Evolutionary conservation across 768 basidiomycete species (phyloP).

Genomic region (Mycena olivaceomarginata): DNA sequence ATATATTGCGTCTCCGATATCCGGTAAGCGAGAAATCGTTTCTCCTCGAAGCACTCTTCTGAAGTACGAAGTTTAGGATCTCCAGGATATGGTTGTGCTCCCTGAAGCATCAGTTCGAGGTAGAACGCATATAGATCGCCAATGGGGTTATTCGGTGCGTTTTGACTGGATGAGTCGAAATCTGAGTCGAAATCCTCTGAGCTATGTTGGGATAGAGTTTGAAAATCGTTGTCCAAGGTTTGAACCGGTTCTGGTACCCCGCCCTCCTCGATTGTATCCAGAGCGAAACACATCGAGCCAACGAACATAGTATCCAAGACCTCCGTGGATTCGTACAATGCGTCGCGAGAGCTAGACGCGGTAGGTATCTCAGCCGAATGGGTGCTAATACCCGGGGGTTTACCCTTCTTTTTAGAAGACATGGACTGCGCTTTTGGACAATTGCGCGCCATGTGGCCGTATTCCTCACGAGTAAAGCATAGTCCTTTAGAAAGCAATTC

Average conservation of each 20-base stretch:
- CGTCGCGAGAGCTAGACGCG: neutral
- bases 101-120: neutral
- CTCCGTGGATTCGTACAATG: neutral
- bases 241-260: neutral
- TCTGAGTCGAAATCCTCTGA: no score
- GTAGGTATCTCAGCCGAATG: neutral
- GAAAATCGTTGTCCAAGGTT: neutral
- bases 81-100: neutral
- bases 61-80: neutral
- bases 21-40: neutral
- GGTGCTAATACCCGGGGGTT: conserved; percentile 1
- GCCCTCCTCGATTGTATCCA: neutral
- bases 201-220: neutral
- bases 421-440: neutral
- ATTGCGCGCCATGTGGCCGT: neutral
- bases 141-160: neutral
- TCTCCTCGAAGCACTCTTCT: neutral
- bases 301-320: conserved; percentile 2
- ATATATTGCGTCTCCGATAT: neutral
- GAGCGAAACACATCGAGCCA: neutral
- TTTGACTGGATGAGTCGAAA: neutral
- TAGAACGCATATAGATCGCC: neutral
- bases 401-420: neutral
- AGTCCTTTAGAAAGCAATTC: conserved; percentile 7
- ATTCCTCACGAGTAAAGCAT: conserved; percentile 1